These are phyloP conservation scores for Podosphaera xanthii DNA, from an alignment of 2,329 filamentous ascomycete species.

Conservation along the genomic window DNA sequence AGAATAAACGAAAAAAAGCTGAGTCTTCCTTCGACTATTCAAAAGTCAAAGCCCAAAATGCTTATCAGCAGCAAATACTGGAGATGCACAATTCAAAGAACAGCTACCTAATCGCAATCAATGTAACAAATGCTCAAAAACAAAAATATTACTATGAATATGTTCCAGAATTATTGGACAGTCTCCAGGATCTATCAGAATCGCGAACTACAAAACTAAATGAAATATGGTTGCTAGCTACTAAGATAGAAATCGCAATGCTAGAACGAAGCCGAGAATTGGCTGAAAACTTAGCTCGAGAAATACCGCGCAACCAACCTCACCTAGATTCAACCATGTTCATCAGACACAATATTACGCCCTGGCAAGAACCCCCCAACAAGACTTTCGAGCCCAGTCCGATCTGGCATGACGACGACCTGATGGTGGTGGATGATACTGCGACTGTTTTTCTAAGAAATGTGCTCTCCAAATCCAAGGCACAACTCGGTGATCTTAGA, in stretches of 20 bases:
- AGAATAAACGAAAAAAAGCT: slow-evolving; percentile 81
- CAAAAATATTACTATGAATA: slow-evolving; percentile 96
- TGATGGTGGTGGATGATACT: slow-evolving; percentile 65
- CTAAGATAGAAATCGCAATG: slow-evolving; percentile 58
- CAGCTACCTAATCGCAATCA: slow-evolving; percentile 88
- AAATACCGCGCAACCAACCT: slow-evolving; percentile 74
- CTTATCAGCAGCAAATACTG: slow-evolving; percentile 74
- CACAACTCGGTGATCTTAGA: slow-evolving; percentile 55
- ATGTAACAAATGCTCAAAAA: slow-evolving; percentile 93
- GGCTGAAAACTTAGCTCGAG: slow-evolving; percentile 48
- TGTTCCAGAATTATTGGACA: slow-evolving; percentile 78
- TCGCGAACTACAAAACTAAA: slow-evolving; percentile 72
- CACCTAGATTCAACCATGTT: slow-evolving; percentile 96
- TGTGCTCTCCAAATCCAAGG: slow-evolving; percentile 73
- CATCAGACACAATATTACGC: slow-evolving; percentile 65
- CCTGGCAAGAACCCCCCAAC: slow-evolving; percentile 66
- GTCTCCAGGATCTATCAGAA: slow-evolving; percentile 80
- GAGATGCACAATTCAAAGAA: slow-evolving; percentile 99
- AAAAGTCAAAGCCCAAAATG: slow-evolving; percentile 72
- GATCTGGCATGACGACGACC: slow-evolving; percentile 84
- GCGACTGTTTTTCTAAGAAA: slow-evolving; percentile 86
- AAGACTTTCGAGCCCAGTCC: slow-evolving; percentile 83
- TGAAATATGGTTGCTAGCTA: slow-evolving; percentile 59
- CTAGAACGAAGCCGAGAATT: slow-evolving; percentile 50
- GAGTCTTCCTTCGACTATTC: slow-evolving; percentile 72